Percentiles rank a stretch among this genome's conserved stretches.
Conservation (phyloP, 2,329 filamentous ascomycete species). For the Chaetomium sp. region DNA sequence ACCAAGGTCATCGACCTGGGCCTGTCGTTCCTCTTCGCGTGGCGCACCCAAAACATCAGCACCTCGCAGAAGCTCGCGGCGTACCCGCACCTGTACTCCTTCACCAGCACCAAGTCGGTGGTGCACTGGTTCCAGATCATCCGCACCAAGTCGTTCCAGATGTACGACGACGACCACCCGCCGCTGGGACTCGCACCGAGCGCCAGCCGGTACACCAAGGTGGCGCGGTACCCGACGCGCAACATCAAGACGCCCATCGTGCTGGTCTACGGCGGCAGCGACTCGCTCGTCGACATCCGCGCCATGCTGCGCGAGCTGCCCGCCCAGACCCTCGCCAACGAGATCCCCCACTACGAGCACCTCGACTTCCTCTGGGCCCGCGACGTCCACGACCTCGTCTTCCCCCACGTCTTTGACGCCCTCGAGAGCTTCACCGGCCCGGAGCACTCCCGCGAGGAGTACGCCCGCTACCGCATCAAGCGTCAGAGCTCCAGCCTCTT, state of each 20-base stretch:
- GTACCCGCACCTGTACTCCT: slow-evolving; percentile 95
- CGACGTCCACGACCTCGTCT: slow-evolving; percentile 82
- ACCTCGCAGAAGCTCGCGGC: slow-evolving; percentile 88
- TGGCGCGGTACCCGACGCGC: slow-evolving; percentile 91
- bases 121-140: slow-evolving; percentile 99
- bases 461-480: slow-evolving; percentile 57
- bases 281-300: slow-evolving; percentile 91
- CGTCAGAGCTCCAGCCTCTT: slow-evolving; percentile 38
- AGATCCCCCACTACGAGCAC: slow-evolving; percentile 92
- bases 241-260: slow-evolving; percentile 97
- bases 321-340: slow-evolving; percentile 77
- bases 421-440: slow-evolving; percentile 69
- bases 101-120: slow-evolving; percentile 93
- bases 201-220: slow-evolving; percentile 86
- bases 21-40: slow-evolving; percentile 83
- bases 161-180: slow-evolving; percentile 94
- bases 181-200: slow-evolving; percentile 67
- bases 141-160: slow-evolving; percentile 92
- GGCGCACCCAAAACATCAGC: slow-evolving; percentile 82
- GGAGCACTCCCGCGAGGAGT: slow-evolving; percentile 62
- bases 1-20: slow-evolving; percentile 82
- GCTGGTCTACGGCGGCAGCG: slow-evolving; percentile 88
- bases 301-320: slow-evolving; percentile 91
- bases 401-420: slow-evolving; percentile 88
- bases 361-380: slow-evolving; percentile 94